Conservation (phyloP, 768 basidiomycete species). For the Boletus rubropictus region DNA sequence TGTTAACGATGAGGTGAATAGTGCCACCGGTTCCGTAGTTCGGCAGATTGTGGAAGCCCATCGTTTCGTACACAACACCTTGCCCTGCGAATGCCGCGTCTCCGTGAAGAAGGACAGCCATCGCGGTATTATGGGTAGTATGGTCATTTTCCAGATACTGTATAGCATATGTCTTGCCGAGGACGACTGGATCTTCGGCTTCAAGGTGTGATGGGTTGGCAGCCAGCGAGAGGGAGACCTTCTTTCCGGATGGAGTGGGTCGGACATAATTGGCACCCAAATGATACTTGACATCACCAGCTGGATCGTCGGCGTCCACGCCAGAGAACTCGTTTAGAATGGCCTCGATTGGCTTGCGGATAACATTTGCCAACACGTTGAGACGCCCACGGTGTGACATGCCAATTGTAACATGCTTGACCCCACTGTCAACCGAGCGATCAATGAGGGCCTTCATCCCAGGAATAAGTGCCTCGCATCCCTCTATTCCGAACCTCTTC, state of each 20-base stretch:
- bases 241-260: conserved; percentile 96
- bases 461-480: conserved; percentile 94
- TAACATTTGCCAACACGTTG: conserved; percentile 97
- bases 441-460: conserved; percentile 99
- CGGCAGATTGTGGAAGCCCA: conserved; percentile 95
- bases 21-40: conserved; percentile 97
- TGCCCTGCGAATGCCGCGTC: conserved; percentile 99
- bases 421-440: conserved; percentile 92
- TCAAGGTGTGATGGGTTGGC: conserved; percentile 99
- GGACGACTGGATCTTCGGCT: conserved; percentile 95
- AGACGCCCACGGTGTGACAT: conserved; percentile 99
- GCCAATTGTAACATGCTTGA: conserved; percentile 94
- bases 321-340: conserved; percentile 97
- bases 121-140: conserved; percentile 71
- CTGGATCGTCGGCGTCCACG: conserved; percentile 64
- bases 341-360: conserved; percentile 96
- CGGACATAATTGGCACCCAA: conserved; percentile 98
- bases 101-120: conserved; percentile 94
- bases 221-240: conserved; percentile 93
- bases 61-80: conserved; percentile 97
- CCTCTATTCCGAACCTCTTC: conserved; percentile 98
- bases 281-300: conserved; percentile 99
- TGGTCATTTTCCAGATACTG: conserved; percentile 94
- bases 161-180: conserved; percentile 96
- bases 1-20: conserved; percentile 97